A percentile compares a stretch with the other conserved stretches of the same genome.
Evolutionary conservation across 495 filamentous ascomycete species (phyloP).

Genomic region (Margaritispora aquatica): DNA sequence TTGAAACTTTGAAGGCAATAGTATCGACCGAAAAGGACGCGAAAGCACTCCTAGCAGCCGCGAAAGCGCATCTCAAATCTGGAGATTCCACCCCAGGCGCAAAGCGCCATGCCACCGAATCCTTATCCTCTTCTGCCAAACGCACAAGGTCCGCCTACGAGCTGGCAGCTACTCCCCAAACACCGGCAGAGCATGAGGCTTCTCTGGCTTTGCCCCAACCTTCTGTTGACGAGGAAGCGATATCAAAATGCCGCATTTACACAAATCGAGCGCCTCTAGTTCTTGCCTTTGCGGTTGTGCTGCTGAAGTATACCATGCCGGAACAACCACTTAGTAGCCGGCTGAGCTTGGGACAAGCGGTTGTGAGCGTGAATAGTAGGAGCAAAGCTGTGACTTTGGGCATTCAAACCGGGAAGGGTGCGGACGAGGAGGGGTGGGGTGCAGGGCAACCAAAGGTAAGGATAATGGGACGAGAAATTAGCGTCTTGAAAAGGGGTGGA

Average conservation of each 20-base stretch:
- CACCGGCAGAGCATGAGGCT: conserved; percentile 58
- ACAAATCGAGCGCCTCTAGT: conserved; percentile 80
- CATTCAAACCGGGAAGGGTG: conserved; percentile 56
- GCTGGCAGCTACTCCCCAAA: conserved; percentile 32
- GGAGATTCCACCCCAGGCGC: conserved; percentile 11
- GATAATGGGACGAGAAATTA: conserved; percentile 66
- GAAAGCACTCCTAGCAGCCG: conserved; percentile 58
- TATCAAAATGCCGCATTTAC: conserved; percentile 49
- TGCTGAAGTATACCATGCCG: conserved; percentile 74
- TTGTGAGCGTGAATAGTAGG: conserved; percentile 70
- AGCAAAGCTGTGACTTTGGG: conserved; percentile 70
- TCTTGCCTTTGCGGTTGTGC: conserved; percentile 68
- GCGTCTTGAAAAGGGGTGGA: conserved; percentile 68
- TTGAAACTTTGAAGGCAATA: conserved; percentile 48
- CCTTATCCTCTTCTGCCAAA: conserved; percentile 32
- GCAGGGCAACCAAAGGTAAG: conserved; percentile 65
- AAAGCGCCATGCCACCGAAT: conserved; percentile 32
- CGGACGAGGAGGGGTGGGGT: conserved; percentile 67
- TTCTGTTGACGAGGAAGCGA: conserved; percentile 48
- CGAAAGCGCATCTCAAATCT: conserved; percentile 54
- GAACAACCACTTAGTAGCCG: conserved; percentile 77
- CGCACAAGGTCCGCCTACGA: conserved; percentile 36
- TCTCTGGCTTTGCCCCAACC: conserved; percentile 56
- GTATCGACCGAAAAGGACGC: conserved; percentile 66
- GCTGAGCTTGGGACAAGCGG: conserved; percentile 70